Conservation (phyloP, 345 rosid species). For the Eucalyptus grandis region DNA sequence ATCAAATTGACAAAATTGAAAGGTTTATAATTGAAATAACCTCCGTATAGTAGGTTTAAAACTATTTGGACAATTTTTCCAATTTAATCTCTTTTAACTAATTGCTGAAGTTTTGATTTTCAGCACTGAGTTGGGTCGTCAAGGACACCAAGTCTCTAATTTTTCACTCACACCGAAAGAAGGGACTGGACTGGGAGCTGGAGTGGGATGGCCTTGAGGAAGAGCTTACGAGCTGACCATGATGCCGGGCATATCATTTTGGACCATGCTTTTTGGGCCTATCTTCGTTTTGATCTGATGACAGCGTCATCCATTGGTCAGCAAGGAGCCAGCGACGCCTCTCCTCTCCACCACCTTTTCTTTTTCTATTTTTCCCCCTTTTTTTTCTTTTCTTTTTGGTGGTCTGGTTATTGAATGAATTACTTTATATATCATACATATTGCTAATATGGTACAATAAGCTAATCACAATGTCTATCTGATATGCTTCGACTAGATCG, state of each 20-base stretch:
- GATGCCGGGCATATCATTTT: background rate
- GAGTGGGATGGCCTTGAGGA: background rate
- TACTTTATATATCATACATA: too few species aligned
- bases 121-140: background rate
- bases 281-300: background rate
- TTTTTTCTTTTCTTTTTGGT: accelerated
- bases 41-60: too few species aligned
- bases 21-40: too few species aligned
- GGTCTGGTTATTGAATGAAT: background rate
- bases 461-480: background rate
- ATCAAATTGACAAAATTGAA: accelerated
- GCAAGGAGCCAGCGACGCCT: background rate
- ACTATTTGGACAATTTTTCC: background rate
- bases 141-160: background rate
- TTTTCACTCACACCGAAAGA: background rate
- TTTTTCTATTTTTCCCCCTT: background rate
- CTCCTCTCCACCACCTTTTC: background rate
- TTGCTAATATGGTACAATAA: background rate
- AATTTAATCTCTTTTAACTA: background rate
- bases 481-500: background rate
- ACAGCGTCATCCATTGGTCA: background rate
- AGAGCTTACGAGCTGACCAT: background rate
- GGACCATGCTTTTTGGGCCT: background rate
- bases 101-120: background rate
- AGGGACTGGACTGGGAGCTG: background rate